Base-by-base conservation (phyloP, 2,329 filamentous ascomycete genomes). In the Diaporthe ampelina region DNA sequence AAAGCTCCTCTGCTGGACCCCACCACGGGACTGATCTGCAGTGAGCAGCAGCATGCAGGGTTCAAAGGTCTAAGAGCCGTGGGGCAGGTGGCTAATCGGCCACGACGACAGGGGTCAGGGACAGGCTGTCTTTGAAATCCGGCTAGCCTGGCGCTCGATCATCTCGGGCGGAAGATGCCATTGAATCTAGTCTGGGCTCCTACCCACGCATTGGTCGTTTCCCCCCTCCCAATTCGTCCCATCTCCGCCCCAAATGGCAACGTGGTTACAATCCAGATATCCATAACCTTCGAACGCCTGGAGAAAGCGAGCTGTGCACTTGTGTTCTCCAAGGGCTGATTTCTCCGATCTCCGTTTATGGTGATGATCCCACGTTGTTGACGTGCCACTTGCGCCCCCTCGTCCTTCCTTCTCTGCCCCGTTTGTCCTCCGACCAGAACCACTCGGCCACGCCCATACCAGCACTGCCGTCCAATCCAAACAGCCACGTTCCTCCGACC, bases 11-110 rank as follows among this genome's bases (percentile, higher is more conserved):
- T 54, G 32, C 32, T 40, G n/a, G 13, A 52, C 63, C 63, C 63
- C 63, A 68, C 63, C 50, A 35, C 32, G 63, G 63, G 32, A 40
- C 63, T 40, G 63, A 68, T 68, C 63, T 68, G 63, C 63, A 54
- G 48, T 68, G 45, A 26, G 26, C 40, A 43, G 40, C 40, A 43
- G 40, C 26, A 63, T 72, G 57, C 57, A 72, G 70, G 70, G 57
- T 45, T 56, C 68, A 35, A 19, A 59, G 70, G 70, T 24, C 26
- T 26, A 57, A 45, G 52, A 11, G 67, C 52, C 50, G 52, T 45
- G 68, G 68, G 52, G 54, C 54, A 58, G 26, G 40, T 59, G 68
- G 70, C 32, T 21, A 43, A 21, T 59, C 58, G 48, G 69, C 32
- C 48, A 52, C 29, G 21, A 52, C n/a, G 40, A 71, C 69, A 54